Base-by-base conservation (phyloP, 495 filamentous ascomycete species). In the Neurospora discreta region DNA sequence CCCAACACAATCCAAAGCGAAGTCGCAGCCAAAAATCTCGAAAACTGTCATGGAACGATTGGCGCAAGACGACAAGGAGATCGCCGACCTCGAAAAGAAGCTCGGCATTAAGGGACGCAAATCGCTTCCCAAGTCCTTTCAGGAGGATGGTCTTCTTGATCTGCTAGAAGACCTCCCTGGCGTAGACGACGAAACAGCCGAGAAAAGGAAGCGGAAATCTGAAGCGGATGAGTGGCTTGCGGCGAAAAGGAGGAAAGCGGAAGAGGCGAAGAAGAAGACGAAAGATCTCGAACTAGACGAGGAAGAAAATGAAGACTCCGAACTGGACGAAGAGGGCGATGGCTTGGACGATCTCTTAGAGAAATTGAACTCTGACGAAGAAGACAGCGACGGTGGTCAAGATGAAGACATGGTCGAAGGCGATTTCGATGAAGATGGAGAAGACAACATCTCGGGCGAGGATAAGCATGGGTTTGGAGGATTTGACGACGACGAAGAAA, bases 41-140 rank as follows among this genome's bases (percentile, higher is more conserved):
- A 88, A 85, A 70, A 83, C 82, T 0, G 83, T 91, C 1, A 89
- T 87, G 78, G 86, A 89, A 7, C 90, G 87, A 73, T 81, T 98
- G 26, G 83, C 82, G 0, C 82, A 89, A 69, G 95, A 98, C 71
- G 93, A 98, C 75, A 89, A 88, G 3, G 92, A 97, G 73, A 98
- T 99, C 76, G 90, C 91, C 18, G 92, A 89, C 10, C 80, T 98
- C 71, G 96, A 99, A 81, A 93, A 90, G 82, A 96, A 92, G 77
- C 84, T 99, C 43, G 94, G 94, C 1, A 82, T 98, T 15, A 65
- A 65, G 79, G 88, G 88, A 23, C 91, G 90, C 69, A 95, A 91
- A 73, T 89, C 86, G 58, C 80, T 91, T 16, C 89, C 92, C 0
- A 91, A 93, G 75, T 85, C 89, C 0, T 93, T 92, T 72, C 84